Evolutionary conservation across 176 grass and related monocot species (phyloP), one percentile per base, ranked within the genome.

Genomic region (Lolium perenne): DNA sequence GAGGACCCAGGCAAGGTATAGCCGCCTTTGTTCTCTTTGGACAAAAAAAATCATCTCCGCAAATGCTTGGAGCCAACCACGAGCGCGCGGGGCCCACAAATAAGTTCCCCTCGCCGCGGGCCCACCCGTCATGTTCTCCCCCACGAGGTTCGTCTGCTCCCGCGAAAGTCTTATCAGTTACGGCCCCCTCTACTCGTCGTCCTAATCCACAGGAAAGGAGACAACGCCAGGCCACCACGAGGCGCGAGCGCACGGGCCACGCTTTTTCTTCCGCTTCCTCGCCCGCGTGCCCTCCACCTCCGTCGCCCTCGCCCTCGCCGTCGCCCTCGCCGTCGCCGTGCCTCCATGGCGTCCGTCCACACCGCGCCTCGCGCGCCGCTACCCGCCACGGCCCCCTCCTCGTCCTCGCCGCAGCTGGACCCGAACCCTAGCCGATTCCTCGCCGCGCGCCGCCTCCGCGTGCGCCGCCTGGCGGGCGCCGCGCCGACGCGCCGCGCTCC

Each of bases 341-440:
- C 12, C 16, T 46, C 84, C 87, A 92, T 95, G 91, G 85, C 91
- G 60, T 82, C 91, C 71, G 12, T 93, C 41, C 50, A 74, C 76
- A 88, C 80, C 35, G 72, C 86, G 48, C 75, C 93, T 38, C 93
- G 82, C 22, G 84, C 73, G 29, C 76, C 88, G 55, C 78, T 95
- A 11, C 72, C 85, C 32, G 85, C 81, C 38, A 22, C 81, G 20
- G 85, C 47, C 38, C 68, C 87, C 16, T 74, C 80, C 11, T 72
- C 57, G 15, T 47, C 77, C 1, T 51, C 43, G 3, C 58, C 74
- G 11, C 88, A 76, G 65, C 78, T 86, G 90, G 72, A 80, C 78
- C 80, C 93, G 48, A 89, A 77, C 74, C 88, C 87, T 75, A 92
- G 80, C 35, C 29, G 79, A 22, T 84, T 88, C 83, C 69, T 82